Conservation (phyloP, 768 basidiomycete species). For the Strobilomyces confusus region DNA sequence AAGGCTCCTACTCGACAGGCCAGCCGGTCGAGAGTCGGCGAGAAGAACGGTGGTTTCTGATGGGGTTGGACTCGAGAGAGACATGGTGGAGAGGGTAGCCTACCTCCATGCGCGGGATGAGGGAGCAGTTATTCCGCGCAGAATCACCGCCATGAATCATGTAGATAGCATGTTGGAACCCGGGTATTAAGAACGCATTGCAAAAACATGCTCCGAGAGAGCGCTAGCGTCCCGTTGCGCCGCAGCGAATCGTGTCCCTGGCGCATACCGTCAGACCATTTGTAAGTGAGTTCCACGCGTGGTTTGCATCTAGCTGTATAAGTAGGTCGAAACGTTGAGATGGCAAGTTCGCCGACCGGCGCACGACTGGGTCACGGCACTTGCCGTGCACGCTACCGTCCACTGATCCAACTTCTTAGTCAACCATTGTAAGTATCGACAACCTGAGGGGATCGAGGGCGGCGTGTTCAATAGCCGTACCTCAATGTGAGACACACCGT, state of each 20-base stretch:
- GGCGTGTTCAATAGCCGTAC: not conserved
- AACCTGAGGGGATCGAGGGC: too few species aligned
- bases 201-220: not conserved
- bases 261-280: not conserved
- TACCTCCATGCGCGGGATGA: not conserved
- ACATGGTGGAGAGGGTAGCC: slow-evolving; percentile 8
- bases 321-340: not conserved
- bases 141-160: not conserved
- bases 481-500: not conserved
- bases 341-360: not conserved
- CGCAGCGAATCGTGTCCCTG: not conserved
- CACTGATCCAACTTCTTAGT: too few species aligned
- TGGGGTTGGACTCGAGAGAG: slow-evolving; percentile 1
- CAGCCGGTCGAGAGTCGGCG: not conserved
- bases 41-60: slow-evolving; percentile 14
- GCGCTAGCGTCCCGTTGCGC: not conserved
- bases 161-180: not conserved
- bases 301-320: not conserved
- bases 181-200: slow-evolving; percentile 3
- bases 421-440: too few species aligned
- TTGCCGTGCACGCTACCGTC: too few species aligned
- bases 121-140: not conserved
- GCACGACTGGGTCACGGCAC: too few species aligned
- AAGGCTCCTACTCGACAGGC: not conserved
- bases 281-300: not conserved